Percentiles rank a stretch among this genome's conserved stretches.
Conservation (phyloP, 139 green algal genomes). For the Microglena sp. region DNA sequence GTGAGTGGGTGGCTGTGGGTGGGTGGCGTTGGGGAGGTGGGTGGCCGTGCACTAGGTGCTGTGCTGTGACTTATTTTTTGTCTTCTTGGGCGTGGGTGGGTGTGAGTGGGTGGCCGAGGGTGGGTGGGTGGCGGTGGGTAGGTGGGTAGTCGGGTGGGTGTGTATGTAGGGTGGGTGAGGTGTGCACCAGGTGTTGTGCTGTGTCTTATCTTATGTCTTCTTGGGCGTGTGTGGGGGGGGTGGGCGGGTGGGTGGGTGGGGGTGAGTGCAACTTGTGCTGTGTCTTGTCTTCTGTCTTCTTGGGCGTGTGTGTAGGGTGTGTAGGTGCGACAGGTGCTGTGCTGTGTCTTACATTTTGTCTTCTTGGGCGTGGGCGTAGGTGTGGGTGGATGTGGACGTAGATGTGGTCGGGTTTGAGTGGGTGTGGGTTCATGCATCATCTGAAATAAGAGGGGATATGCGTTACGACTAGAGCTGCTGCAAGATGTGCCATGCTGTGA, state of each 20-base stretch:
- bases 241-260: too few relatives aligned
- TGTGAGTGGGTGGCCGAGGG: too few relatives aligned
- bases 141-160: too few relatives aligned
- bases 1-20: not conserved
- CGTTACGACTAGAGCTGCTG: too few relatives aligned
- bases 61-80: conserved; percentile 35
- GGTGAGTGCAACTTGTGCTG: conserved; percentile 19
- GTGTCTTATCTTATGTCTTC: not conserved
- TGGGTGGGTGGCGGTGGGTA: too few relatives aligned
- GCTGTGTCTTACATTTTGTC: not conserved
- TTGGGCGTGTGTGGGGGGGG: not conserved
- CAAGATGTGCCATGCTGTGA: too few relatives aligned
- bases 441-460: too few relatives aligned
- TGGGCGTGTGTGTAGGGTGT: conserved; percentile 21
- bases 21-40: not conserved
- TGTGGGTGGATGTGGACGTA: not conserved
- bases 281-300: conserved; percentile 41
- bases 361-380: not conserved
- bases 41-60: conserved; percentile 40
- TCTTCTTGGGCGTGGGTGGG: conserved; percentile 31
- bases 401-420: too few relatives aligned
- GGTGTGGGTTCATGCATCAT: too few relatives aligned
- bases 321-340: too few relatives aligned
- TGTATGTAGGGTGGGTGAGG: too few relatives aligned
- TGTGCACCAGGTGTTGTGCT: not conserved